Conservation (phyloP, 129 eudicot genomes). For the Chrysanthemum seticuspe region DNA sequence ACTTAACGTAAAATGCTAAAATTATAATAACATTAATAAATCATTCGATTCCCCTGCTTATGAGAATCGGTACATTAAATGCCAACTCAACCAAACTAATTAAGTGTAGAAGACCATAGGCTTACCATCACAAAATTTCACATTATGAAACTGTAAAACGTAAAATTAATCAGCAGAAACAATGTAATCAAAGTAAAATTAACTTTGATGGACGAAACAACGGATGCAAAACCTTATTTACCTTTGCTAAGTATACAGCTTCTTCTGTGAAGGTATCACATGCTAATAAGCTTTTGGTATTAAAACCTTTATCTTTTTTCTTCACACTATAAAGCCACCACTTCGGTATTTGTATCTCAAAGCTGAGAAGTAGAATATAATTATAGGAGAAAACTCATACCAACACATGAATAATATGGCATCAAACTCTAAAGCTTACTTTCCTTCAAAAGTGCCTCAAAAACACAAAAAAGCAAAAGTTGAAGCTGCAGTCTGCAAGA, state of each 20-base stretch:
- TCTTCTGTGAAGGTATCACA: slow-evolving; percentile 11
- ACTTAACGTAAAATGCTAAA: slow-evolving; percentile 24
- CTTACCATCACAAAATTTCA: not conserved
- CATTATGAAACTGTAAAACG: too few species aligned
- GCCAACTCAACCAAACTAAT: not conserved
- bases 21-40: not conserved
- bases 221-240: not conserved
- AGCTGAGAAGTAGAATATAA: not conserved
- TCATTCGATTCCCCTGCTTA: not conserved
- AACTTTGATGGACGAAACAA: not conserved
- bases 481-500: not conserved
- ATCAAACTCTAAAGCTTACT: slow-evolving; percentile 5
- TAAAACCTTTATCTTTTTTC: not conserved
- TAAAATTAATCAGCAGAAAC: too few species aligned
- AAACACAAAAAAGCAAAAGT: not conserved
- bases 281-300: slow-evolving; percentile 7
- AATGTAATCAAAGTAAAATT: not conserved
- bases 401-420: not conserved
- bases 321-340: slow-evolving; percentile 5
- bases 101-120: not conserved
- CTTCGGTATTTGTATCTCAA: not conserved
- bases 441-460: not conserved
- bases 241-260: not conserved
- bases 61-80: not conserved
- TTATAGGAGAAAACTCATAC: not conserved